Conservation (phyloP, 2,329 filamentous ascomycete species). For the Diaporthe ampelina region DNA sequence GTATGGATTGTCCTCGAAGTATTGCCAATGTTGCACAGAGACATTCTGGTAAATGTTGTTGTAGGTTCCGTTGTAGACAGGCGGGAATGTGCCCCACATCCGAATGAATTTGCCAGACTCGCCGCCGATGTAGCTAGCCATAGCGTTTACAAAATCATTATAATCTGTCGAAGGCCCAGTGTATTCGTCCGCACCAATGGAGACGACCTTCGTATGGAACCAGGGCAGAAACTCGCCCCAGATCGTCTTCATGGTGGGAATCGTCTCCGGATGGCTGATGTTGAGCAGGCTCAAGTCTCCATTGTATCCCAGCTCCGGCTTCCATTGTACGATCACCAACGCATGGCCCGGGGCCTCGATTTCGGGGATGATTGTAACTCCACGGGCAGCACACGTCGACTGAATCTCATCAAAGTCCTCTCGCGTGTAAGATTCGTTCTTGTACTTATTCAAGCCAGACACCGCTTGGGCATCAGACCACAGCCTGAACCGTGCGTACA, state of each 20-base stretch:
- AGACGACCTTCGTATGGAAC: slow-evolving; percentile 68
- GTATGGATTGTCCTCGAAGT: slow-evolving; percentile 65
- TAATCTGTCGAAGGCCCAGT: slow-evolving; percentile 61
- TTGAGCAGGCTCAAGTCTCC: slow-evolving; percentile 66
- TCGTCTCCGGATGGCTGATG: slow-evolving; percentile 66
- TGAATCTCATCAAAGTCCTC: slow-evolving; percentile 67
- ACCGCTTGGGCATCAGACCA: slow-evolving; percentile 63
- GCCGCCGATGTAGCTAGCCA: slow-evolving; percentile 60
- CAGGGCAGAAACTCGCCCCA: slow-evolving; percentile 68
- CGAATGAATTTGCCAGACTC: slow-evolving; percentile 60
- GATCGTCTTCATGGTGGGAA: slow-evolving; percentile 65
- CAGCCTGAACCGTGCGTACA: slow-evolving; percentile 69
- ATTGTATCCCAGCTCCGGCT: slow-evolving; percentile 65
- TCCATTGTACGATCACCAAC: slow-evolving; percentile 70
- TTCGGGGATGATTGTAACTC: slow-evolving; percentile 71
- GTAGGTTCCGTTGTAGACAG: slow-evolving; percentile 48
- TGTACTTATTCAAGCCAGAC: slow-evolving; percentile 61
- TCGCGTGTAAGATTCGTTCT: slow-evolving; percentile 68
- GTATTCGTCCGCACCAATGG: slow-evolving; percentile 71
- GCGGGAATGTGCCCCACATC: slow-evolving; percentile 70
- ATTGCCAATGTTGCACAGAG: slow-evolving; percentile 69
- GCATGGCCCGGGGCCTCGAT: slow-evolving; percentile 72
- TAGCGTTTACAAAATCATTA: slow-evolving; percentile 65
- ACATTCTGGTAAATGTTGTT: slow-evolving; percentile 59
- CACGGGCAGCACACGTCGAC: slow-evolving; percentile 63